phyloP scores from a whole-genome alignment of 2,329 filamentous ascomycete genomes.

The Paracamarosporium sp. region DNA sequence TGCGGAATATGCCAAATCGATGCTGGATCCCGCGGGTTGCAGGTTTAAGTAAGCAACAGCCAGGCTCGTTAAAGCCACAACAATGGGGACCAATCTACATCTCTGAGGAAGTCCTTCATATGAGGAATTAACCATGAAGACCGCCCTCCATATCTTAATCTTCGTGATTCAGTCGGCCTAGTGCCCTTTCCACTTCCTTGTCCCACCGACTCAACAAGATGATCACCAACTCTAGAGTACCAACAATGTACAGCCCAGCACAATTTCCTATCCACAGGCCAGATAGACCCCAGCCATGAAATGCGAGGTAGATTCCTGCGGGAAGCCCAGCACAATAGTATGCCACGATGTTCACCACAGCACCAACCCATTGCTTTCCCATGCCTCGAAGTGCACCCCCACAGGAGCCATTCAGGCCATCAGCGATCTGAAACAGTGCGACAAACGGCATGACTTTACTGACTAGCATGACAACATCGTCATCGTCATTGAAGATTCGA shows the following conservation, averaged over 20 bases:
- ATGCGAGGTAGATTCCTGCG: constrained; percentile 82
- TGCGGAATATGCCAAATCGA: too few species aligned
- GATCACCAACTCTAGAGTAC: constrained; percentile 40
- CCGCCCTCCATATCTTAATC: not conserved
- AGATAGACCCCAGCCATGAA: constrained; percentile 81
- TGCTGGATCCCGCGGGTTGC: too few species aligned
- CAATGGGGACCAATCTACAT: too few species aligned
- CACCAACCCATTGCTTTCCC: constrained; percentile 86
- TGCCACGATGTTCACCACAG: constrained; percentile 78
- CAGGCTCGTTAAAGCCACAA: too few species aligned
- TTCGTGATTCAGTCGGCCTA: not conserved
- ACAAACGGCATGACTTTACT: constrained; percentile 83
- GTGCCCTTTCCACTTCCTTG: constrained; percentile 1
- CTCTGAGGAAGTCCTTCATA: too few species aligned
- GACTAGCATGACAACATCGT: constrained; percentile 73
- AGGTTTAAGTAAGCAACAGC: too few species aligned
- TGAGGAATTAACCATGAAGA: too few species aligned
- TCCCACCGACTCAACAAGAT: constrained; percentile 5
- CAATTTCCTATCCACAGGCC: constrained; percentile 87
- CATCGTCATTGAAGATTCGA: constrained; percentile 81
- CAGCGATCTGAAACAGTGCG: constrained; percentile 87
- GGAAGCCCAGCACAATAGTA: constrained; percentile 86
- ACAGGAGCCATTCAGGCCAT: constrained; percentile 84
- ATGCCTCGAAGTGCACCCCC: constrained; percentile 82
- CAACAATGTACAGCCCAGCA: constrained; percentile 75